Conservation (phyloP, 164 flowering plant species). For the Chloranthus sessilifolius region DNA sequence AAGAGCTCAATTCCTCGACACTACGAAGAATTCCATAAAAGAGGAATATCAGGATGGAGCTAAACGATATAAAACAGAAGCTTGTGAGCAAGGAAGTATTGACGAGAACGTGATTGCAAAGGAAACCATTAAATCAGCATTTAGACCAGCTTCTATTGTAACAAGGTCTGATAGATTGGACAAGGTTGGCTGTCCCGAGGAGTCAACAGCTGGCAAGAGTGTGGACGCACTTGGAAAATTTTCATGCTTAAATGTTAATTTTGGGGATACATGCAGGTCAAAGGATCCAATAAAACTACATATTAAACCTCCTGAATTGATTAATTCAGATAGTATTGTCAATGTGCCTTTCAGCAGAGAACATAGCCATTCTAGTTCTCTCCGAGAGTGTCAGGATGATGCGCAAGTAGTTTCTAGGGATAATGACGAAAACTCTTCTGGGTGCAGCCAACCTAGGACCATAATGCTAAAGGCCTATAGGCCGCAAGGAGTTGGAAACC, state of each 20-base stretch:
- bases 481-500: constrained; percentile 47
- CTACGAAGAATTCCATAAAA: constrained; percentile 18
- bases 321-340: constrained; percentile 47
- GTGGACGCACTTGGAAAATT: constrained; percentile 27
- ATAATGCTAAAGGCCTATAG: constrained; percentile 32
- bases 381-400: constrained; percentile 33
- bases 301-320: constrained; percentile 39
- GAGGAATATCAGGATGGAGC: constrained; percentile 28
- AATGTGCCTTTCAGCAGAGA: constrained; percentile 33
- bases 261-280: constrained; percentile 23
- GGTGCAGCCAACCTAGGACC: constrained; percentile 61
- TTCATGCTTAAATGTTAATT: constrained; percentile 12
- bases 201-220: constrained; percentile 23
- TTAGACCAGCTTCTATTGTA: constrained; percentile 27
- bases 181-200: constrained; percentile 26
- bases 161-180: constrained; percentile 37
- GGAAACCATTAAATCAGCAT: constrained; percentile 23
- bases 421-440: constrained; percentile 91
- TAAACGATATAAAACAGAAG: constrained; percentile 34
- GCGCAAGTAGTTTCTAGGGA: constrained; percentile 70
- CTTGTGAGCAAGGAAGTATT: constrained; percentile 37
- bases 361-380: constrained; percentile 27
- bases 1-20: constrained; percentile 20
- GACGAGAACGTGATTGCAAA: constrained; percentile 24
- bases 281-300: constrained; percentile 33